Conservation (phyloP, 2,329 filamentous ascomycete species). For the Aspergillus proliferans region DNA sequence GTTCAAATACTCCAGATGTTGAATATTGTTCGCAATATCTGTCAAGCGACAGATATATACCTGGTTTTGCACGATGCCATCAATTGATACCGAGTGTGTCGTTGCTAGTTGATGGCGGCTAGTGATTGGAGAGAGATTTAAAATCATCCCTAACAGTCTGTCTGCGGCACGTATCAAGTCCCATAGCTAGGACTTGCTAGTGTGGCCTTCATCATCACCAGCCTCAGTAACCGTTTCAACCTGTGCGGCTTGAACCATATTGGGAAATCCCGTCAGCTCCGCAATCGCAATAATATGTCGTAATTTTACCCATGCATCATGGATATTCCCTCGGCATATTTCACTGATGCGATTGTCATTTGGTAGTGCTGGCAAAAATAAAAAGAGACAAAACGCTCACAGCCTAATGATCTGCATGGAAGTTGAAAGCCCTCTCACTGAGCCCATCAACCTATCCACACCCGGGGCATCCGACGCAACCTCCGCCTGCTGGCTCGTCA, state of each 20-base stretch:
- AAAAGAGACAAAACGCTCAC: constrained; percentile 16
- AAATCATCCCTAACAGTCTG: constrained; percentile 25
- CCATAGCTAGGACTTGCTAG: constrained; percentile 25
- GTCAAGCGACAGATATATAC: constrained; percentile 7
- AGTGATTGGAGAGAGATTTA: constrained; percentile 32
- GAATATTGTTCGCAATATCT: constrained; percentile 5
- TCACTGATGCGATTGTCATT: constrained; percentile 14
- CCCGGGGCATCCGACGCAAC: too few relatives aligned
- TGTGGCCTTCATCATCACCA: constrained; percentile 4
- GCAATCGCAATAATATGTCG: constrained; percentile 34
- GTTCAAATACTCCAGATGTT: constrained; percentile 9
- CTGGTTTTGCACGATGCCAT: constrained; percentile 7
- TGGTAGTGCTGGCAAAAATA: not conserved
- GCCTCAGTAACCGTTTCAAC: not conserved
- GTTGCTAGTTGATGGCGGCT: constrained; percentile 10
- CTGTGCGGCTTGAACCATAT: constrained; percentile 1
- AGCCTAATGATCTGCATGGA: constrained; percentile 30
- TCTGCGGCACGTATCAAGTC: constrained; percentile 27
- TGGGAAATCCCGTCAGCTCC: constrained; percentile 33
- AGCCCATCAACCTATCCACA: constrained; percentile 9
- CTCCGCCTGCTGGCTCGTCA: not conserved
- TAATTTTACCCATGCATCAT: constrained; percentile 31
- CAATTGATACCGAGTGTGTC: not conserved
- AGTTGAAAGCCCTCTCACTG: constrained; percentile 12
- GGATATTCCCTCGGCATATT: constrained; percentile 28